These are phyloP conservation scores for Rubia peregrina DNA, from an alignment of 305 asterid genomes.

Conservation along the genomic window DNA sequence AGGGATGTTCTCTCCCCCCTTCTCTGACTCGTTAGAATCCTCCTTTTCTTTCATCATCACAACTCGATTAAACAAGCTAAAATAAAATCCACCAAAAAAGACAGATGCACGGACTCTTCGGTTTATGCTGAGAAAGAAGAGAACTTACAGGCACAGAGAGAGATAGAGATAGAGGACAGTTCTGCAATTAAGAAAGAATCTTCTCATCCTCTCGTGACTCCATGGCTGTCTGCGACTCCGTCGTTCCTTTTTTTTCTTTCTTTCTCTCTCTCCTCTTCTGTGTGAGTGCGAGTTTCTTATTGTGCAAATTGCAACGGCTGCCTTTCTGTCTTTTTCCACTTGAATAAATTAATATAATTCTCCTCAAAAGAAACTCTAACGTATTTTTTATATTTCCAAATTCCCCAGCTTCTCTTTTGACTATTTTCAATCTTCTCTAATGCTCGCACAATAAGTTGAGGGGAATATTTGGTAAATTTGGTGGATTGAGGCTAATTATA, in stretches of 20 bases:
- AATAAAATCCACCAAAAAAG: constrained; percentile 12
- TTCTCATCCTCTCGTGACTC: constrained; percentile 35
- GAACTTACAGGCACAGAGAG: constrained; percentile 20
- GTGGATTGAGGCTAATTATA: too few relatives aligned
- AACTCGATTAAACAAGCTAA: constrained; percentile 10
- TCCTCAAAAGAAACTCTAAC: background rate
- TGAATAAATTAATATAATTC: constrained; percentile 5
- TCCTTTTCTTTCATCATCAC: constrained; percentile 48
- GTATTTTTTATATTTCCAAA: background rate
- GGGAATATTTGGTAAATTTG: too few relatives aligned
- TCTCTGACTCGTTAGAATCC: constrained; percentile 25
- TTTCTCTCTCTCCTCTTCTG: background rate
- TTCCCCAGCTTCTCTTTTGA: too few relatives aligned
- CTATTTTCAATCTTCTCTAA: too few relatives aligned
- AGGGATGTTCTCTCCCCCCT: constrained; percentile 28
- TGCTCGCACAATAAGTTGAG: too few relatives aligned
- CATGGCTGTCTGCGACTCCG: constrained; percentile 16
- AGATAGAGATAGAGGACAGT: constrained; percentile 3
- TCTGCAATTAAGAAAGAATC: constrained; percentile 29
- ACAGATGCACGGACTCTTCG: constrained; percentile 12
- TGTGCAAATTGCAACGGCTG: constrained; percentile 61
- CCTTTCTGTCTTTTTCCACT: constrained; percentile 26
- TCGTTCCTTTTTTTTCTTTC: constrained; percentile 3
- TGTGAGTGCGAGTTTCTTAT: constrained; percentile 13
- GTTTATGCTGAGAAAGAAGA: background rate